A percentile compares a stretch with the other conserved stretches of the same genome.
phyloP scores from a whole-genome alignment of 129 eudicot genomes.

The carrot (Daucus carota) region DH1_v3.0 NC_030388.2:31223001-31223500 shows the following conservation, averaged over 20 bases:
- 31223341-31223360: neutral
- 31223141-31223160: neutral
- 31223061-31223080: neutral
- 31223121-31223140: neutral
- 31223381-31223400: neutral
- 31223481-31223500: constrained; percentile 26
- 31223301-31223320: too few relatives aligned
- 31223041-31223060: neutral
- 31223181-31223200: too few relatives aligned
- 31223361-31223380: too few relatives aligned
- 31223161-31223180: too few relatives aligned
- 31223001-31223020: neutral
- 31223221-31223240: too few relatives aligned
- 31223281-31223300: too few relatives aligned
- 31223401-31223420: constrained; percentile 14
- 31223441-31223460: neutral
- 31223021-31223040: neutral
- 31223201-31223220: too few relatives aligned
- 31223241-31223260: too few relatives aligned
- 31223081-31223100: neutral
- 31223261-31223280: too few relatives aligned
- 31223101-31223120: neutral
- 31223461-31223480: constrained; percentile 16
- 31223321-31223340: too few relatives aligned
- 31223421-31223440: neutral